Percentiles rank a stretch among this genome's conserved stretches.
These are phyloP conservation scores for Setomelanomma holmii DNA, from an alignment of 2,329 filamentous ascomycete genomes.

Conservation along the genomic window DNA sequence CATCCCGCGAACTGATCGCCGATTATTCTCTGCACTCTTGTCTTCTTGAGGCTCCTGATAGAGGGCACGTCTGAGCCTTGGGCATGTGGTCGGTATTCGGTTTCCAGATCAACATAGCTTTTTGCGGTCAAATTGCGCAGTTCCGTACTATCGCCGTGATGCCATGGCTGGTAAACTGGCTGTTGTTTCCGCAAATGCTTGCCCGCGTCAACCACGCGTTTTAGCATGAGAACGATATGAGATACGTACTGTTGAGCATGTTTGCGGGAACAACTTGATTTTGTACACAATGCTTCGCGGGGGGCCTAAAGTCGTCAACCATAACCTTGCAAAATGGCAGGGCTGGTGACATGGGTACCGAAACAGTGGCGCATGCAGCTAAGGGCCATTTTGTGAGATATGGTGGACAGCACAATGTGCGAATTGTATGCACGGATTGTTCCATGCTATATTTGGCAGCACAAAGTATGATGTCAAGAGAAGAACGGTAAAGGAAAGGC, in stretches of 20 bases:
- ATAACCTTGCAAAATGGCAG: background rate
- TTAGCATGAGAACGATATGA: background rate
- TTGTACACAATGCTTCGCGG: background rate
- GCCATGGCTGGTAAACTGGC: constrained; percentile 3
- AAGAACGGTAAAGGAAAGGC: too few relatives aligned
- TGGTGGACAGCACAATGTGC: too few relatives aligned
- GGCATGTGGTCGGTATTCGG: background rate
- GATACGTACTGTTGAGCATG: background rate
- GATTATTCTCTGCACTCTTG: constrained; percentile 2
- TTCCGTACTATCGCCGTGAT: constrained; percentile 1
- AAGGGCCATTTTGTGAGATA: too few relatives aligned
- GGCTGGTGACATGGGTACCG: background rate
- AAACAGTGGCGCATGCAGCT: background rate
- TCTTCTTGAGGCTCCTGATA: background rate
- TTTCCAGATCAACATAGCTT: background rate
- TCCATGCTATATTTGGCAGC: too few relatives aligned
- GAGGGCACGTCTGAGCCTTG: background rate
- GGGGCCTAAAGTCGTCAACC: constrained; percentile 1
- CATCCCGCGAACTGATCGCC: constrained; percentile 16
- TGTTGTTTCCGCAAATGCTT: constrained; percentile 1
- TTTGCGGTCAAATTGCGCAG: background rate
- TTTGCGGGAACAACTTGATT: background rate
- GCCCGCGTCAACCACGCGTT: background rate
- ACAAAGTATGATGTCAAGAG: too few relatives aligned
- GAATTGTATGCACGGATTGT: too few relatives aligned